Evolutionary conservation across 78 protist genomes (phyloP).

Genomic region (Monocercomonoides exilis): DNA sequence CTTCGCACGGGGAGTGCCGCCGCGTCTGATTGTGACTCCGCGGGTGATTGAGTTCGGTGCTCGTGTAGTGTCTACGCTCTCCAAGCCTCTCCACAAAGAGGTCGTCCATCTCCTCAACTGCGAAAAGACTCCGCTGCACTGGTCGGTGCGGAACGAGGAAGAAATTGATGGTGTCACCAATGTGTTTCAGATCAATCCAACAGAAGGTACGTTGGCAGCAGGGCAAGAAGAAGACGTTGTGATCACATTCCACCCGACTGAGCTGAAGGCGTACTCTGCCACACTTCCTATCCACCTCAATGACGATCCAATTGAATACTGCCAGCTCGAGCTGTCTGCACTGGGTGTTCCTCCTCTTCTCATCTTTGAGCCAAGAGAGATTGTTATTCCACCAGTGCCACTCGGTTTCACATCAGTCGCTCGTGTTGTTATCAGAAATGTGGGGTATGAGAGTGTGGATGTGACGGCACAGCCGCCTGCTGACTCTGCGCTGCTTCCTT

Average conservation of each 20-base stretch:
- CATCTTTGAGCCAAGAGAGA: constrained; percentile 36
- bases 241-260: constrained; percentile 29
- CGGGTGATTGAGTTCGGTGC: constrained; percentile 23
- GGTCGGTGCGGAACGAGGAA: neutral
- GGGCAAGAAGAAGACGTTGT: constrained; percentile 7
- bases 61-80: neutral
- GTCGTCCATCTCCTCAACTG: constrained; percentile 25
- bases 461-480: constrained; percentile 25
- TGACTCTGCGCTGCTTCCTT: constrained; percentile 33
- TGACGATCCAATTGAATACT: too few species aligned
- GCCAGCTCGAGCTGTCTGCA: too few species aligned
- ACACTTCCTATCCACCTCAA: neutral
- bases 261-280: neutral
- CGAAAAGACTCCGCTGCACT: neutral
- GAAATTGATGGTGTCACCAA: neutral
- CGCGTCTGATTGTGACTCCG: constrained; percentile 23
- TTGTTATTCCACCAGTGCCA: constrained; percentile 50
- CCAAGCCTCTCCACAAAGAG: neutral
- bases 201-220: constrained; percentile 22
- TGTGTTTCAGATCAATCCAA: neutral
- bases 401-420: constrained; percentile 16
- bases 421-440: constrained; percentile 29
- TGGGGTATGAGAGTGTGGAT: constrained; percentile 52
- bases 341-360: constrained; percentile 28
- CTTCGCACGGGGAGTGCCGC: constrained; percentile 13